phyloP scores from a whole-genome alignment of 1,284 basidiomycete species.

The Irpex sp. region DNA sequence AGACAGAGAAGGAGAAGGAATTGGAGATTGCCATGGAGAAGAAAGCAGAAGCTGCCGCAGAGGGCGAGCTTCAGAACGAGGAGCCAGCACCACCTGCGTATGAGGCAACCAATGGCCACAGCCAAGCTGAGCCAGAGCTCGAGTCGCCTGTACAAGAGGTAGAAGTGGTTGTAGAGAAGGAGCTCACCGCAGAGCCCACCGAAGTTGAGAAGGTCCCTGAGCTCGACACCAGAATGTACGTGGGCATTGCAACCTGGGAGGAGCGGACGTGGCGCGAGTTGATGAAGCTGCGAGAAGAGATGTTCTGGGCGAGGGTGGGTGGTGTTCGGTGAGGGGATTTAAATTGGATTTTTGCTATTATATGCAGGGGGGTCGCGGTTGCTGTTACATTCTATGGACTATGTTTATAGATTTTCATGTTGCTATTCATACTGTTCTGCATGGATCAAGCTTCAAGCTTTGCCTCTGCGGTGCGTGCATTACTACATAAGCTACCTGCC shows the following conservation, averaged over 20 bases:
- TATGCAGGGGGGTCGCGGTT: not conserved
- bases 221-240: slow-evolving; percentile 17
- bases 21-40: no score
- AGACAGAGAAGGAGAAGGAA: not conserved
- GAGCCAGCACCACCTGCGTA: not conserved
- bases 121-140: not conserved
- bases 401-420: not conserved
- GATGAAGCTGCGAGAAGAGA: slow-evolving; percentile 77
- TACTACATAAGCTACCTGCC: slow-evolving; percentile 1
- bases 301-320: slow-evolving; percentile 87
- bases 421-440: not conserved
- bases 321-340: slow-evolving; percentile 38
- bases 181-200: not conserved
- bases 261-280: slow-evolving; percentile 87
- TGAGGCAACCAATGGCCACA: not conserved
- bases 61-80: not conserved
- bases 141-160: not conserved
- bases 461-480: not conserved
- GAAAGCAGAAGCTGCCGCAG: not conserved
- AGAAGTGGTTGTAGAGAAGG: not conserved
- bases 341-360: not conserved
- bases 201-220: not conserved
- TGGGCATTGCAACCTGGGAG: slow-evolving; percentile 80
- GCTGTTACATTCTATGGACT: not conserved
- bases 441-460: not conserved